Evolutionary conservation across 805 yeast genomes (phyloP).

Genomic region (Candida taoyuanica): DNA sequence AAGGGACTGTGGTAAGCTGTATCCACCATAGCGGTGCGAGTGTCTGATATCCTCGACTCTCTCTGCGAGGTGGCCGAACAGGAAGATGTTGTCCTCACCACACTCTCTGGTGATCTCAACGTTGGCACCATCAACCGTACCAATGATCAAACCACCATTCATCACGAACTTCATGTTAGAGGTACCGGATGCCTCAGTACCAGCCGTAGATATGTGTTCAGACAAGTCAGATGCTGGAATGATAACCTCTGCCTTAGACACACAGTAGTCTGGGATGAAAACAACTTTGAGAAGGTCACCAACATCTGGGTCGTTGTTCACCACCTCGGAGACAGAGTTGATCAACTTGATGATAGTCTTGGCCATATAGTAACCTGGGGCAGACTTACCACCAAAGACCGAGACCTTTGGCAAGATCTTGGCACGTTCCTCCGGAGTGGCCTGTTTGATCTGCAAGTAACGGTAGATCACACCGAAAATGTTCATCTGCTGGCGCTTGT

Average conservation of each 20-base stretch:
- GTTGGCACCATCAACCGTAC: conserved; percentile 96
- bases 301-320: conserved; percentile 72
- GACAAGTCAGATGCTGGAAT: conserved; percentile 87
- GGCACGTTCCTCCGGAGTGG: conserved; percentile 57
- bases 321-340: conserved; percentile 74
- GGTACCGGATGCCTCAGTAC: conserved; percentile 95
- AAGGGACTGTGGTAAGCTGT: conserved; percentile 55
- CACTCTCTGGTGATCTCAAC: conserved; percentile 92
- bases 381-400: conserved; percentile 91
- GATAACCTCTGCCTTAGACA: conserved; percentile 88
- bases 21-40: conserved; percentile 56
- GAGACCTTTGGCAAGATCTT: conserved; percentile 67
- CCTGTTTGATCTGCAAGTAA: conserved; percentile 68
- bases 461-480: conserved; percentile 86
- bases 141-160: conserved; percentile 90
- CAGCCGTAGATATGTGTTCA: conserved; percentile 94
- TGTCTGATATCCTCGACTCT: conserved; percentile 83
- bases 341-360: conserved; percentile 83
- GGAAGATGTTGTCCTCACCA: conserved; percentile 88
- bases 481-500: conserved; percentile 91
- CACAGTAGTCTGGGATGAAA: conserved; percentile 89
- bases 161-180: conserved; percentile 93
- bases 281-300: conserved; percentile 78
- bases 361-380: conserved; percentile 97
- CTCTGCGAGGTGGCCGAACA: conserved; percentile 88